Percentiles rank a stretch among this genome's conserved stretches.
Conservation (phyloP, 2,329 filamentous ascomycete genomes). For the Alternaria alternata region DNA sequence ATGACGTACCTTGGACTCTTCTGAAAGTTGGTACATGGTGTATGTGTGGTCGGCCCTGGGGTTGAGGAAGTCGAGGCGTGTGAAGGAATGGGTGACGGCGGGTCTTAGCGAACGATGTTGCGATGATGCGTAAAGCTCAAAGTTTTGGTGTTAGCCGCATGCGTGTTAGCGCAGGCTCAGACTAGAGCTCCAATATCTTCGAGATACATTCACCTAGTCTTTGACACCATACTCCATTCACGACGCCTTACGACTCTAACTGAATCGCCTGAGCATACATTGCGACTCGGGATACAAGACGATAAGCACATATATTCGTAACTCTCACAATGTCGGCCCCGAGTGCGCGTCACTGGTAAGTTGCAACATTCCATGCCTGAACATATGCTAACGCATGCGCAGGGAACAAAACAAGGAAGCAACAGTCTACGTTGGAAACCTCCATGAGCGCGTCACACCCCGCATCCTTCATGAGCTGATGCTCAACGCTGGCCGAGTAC, state of each 20-base stretch:
- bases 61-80: constrained; percentile 2
- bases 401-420: constrained; percentile 93
- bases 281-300: constrained; percentile 2
- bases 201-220: constrained; percentile 10
- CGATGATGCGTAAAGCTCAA: constrained; percentile 31
- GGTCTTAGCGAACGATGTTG: constrained; percentile 11
- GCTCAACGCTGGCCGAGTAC: constrained; percentile 95
- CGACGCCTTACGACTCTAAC: neutral
- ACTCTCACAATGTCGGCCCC: constrained; percentile 62
- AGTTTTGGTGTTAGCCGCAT: constrained; percentile 29
- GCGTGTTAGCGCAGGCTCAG: constrained; percentile 15
- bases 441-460: constrained; percentile 94
- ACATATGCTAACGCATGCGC: constrained; percentile 25
- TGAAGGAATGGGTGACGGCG: constrained; percentile 9
- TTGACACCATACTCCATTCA: constrained; percentile 11
- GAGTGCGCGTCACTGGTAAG: constrained; percentile 78
- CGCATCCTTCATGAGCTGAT: constrained; percentile 96
- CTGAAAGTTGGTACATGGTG: constrained; percentile 74
- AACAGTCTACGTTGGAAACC: constrained; percentile 97
- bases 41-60: constrained; percentile 5
- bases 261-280: neutral
- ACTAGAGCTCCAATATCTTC: constrained; percentile 35
- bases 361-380: neutral
- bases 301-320: neutral
- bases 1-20: constrained; percentile 86